phyloP scores from a whole-genome alignment of 2,329 filamentous ascomycete species.

The Sphaerulina vaccinii region DNA sequence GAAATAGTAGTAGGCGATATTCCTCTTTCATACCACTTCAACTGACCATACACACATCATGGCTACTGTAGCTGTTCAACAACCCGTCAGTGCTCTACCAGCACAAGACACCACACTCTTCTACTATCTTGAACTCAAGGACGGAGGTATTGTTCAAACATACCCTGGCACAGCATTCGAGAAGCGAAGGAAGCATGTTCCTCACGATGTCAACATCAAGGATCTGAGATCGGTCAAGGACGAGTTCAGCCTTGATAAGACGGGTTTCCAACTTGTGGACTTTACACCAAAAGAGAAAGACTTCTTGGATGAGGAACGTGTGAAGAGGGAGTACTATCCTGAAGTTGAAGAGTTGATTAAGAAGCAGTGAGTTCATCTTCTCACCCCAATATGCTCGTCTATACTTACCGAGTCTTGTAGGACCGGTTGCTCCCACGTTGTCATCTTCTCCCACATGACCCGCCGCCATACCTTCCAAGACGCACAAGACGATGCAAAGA shows the following conservation, averaged over 20 bases:
- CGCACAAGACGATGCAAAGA: background rate
- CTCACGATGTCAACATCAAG: constrained; percentile 37
- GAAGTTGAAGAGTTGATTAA: constrained; percentile 41
- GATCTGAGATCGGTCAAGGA: constrained; percentile 4
- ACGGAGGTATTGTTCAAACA: constrained; percentile 17
- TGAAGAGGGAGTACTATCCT: constrained; percentile 38
- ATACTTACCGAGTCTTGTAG: constrained; percentile 12
- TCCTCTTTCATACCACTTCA: too few relatives aligned
- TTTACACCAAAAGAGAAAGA: constrained; percentile 37
- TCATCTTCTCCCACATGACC: too few relatives aligned
- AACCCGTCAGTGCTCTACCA: too few relatives aligned
- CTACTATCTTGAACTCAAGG: constrained; percentile 18
- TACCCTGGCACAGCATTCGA: constrained; percentile 22
- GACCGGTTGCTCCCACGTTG: too few relatives aligned
- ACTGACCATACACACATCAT: too few relatives aligned
- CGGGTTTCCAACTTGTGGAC: constrained; percentile 38
- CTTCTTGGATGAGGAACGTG: constrained; percentile 38
- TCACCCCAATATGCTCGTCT: constrained; percentile 18
- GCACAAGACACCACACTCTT: constrained; percentile 22
- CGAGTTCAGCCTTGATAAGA: constrained; percentile 20
- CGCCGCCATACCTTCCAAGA: background rate
- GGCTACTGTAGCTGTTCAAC: too few relatives aligned
- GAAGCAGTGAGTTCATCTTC: too few relatives aligned
- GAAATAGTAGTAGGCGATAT: too few relatives aligned
- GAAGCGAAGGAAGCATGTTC: constrained; percentile 47